Conservation (phyloP, 176 grass and related monocot genomes). For the Saccharum officinarum region DNA sequence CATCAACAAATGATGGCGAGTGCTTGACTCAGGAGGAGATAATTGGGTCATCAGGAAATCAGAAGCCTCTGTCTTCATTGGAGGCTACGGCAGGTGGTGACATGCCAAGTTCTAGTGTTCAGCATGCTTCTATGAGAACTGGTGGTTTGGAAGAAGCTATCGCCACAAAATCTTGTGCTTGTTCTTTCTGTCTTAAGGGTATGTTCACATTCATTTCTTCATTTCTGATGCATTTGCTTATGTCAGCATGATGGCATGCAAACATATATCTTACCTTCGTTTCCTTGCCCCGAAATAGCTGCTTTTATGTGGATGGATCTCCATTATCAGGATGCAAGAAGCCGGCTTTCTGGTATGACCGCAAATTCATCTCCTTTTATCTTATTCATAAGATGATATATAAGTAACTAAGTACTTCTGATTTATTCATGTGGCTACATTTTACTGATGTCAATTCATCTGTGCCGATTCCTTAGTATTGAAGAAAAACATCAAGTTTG, state of each 20-base stretch:
- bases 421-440: background rate
- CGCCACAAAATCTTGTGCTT: conserved; percentile 63
- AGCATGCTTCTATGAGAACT: conserved; percentile 7
- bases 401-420: background rate
- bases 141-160: conserved; percentile 32
- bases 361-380: background rate
- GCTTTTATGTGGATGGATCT: conserved; percentile 92
- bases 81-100: conserved; percentile 16
- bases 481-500: conserved; percentile 71
- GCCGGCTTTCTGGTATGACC: conserved; percentile 74
- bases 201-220: conserved; percentile 10
- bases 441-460: conserved; percentile 25
- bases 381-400: background rate
- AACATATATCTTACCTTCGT: conserved; percentile 27
- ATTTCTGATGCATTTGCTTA: background rate
- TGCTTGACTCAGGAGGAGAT: conserved; percentile 47
- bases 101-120: conserved; percentile 19
- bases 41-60: conserved; percentile 41
- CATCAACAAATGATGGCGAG: conserved; percentile 25
- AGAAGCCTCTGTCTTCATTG: conserved; percentile 22
- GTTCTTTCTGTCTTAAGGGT: conserved; percentile 90
- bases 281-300: conserved; percentile 48
- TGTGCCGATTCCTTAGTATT: conserved; percentile 50
- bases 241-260: background rate
- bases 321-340: conserved; percentile 78